Percentiles rank a stretch among this genome's conserved stretches.
Conservation (phyloP, 1,284 basidiomycete species). For the Erythrobasidium hasegawianum region DNA sequence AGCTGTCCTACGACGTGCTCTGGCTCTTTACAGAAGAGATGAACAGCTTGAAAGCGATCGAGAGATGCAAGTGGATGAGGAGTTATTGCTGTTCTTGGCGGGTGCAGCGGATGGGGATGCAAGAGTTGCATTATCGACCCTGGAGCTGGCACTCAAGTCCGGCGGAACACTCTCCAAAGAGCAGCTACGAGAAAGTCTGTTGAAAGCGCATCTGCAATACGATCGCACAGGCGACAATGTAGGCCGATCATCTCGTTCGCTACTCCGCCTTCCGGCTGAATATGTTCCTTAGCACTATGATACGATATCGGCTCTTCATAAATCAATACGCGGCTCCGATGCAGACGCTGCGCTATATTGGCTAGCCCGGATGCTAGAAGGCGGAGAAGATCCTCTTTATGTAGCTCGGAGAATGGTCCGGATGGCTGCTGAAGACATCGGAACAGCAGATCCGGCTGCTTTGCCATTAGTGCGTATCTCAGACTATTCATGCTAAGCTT, state of each 20-base stretch:
- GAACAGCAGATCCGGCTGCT: constrained; percentile 45
- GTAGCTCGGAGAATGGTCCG: constrained; percentile 47
- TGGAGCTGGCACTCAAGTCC: constrained; percentile 59
- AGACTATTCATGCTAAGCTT: no score
- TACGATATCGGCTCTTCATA: constrained; percentile 71
- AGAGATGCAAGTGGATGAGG: constrained; percentile 68
- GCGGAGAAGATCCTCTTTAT: constrained; percentile 76
- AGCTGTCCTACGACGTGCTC: constrained; percentile 56
- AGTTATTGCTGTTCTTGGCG: constrained; percentile 45
- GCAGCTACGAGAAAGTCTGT: constrained; percentile 49
- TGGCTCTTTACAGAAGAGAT: constrained; percentile 45
- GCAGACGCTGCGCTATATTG: constrained; percentile 81
- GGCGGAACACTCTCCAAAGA: constrained; percentile 40
- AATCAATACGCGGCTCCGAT: constrained; percentile 74
- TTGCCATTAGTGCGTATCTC: constrained; percentile 49
- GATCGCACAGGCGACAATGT: constrained; percentile 70
- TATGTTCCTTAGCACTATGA: constrained; percentile 59
- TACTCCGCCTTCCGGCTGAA: no score
- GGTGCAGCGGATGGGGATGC: constrained; percentile 67
- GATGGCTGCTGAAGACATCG: constrained; percentile 51
- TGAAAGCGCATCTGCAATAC: constrained; percentile 54
- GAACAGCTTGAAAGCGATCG: constrained; percentile 78
- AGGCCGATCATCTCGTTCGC: no score
- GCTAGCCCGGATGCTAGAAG: constrained; percentile 73
- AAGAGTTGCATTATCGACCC: constrained; percentile 60